These are phyloP conservation scores for Sanguinoderma infundibulare DNA, from an alignment of 1,284 basidiomycete genomes.

Conservation along the genomic window DNA sequence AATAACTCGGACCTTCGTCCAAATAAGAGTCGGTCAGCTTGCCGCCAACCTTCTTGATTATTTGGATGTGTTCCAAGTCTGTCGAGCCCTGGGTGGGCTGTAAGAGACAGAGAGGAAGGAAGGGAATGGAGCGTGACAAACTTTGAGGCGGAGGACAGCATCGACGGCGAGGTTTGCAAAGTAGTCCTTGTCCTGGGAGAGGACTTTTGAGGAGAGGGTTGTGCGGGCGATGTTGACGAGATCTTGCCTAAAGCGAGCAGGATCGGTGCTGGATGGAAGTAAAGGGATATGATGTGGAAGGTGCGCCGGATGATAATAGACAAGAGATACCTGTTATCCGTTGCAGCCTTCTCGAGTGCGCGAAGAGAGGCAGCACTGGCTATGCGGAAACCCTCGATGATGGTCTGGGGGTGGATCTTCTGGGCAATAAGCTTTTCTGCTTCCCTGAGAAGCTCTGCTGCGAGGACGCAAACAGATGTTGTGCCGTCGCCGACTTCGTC, in stretches of 20 bases:
- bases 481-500: slow-evolving; percentile 99
- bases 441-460: slow-evolving; percentile 91
- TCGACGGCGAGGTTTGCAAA: slow-evolving; percentile 99
- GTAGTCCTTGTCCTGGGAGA: slow-evolving; percentile 97
- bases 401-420: slow-evolving; percentile 99
- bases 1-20: slow-evolving; percentile 77
- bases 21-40: slow-evolving; percentile 99
- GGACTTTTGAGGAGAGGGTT: slow-evolving; percentile 95
- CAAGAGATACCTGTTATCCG: slow-evolving; percentile 79
- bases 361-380: slow-evolving; percentile 87
- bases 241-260: slow-evolving; percentile 82
- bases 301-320: not conserved
- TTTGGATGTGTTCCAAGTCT: slow-evolving; percentile 98
- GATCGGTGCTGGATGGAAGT: slow-evolving; percentile 60
- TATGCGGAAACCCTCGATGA: slow-evolving; percentile 97
- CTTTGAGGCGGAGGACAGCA: slow-evolving; percentile 94
- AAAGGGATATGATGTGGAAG: not conserved
- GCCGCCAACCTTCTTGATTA: slow-evolving; percentile 99
- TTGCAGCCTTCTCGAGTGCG: slow-evolving; percentile 82
- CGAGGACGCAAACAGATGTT: slow-evolving; percentile 92
- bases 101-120: not conserved
- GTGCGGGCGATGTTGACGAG: slow-evolving; percentile 97
- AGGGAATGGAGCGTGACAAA: slow-evolving; percentile 29
- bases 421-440: slow-evolving; percentile 94
- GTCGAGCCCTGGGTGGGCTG: slow-evolving; percentile 75